A percentile compares a stretch with the other conserved stretches of the same genome.
phyloP scores from a whole-genome alignment of 2,329 filamentous ascomycete genomes.

The Conoideocrella luteorostrata region DNA sequence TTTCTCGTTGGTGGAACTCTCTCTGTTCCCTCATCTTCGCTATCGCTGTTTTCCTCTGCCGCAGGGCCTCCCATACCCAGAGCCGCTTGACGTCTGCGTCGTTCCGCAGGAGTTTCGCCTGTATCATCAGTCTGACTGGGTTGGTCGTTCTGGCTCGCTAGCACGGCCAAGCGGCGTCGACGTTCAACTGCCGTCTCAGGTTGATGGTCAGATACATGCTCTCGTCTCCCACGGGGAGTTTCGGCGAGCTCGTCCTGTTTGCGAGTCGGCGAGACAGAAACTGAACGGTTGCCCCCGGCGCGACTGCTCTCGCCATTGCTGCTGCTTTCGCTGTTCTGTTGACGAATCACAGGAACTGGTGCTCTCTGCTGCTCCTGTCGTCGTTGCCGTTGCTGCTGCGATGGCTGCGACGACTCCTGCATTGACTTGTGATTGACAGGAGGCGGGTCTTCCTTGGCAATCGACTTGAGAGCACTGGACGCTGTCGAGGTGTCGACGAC shows the following conservation, averaged over 20 bases:
- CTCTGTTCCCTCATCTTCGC: constrained; percentile 48
- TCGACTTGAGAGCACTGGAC: constrained; percentile 40
- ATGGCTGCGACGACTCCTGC: constrained; percentile 2
- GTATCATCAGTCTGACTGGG: constrained; percentile 20
- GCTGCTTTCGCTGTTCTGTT: constrained; percentile 12
- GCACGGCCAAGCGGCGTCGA: constrained; percentile 53
- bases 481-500: constrained; percentile 46
- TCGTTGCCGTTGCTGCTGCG: background rate
- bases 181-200: constrained; percentile 67
- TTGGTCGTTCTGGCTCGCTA: constrained; percentile 35
- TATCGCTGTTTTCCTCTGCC: constrained; percentile 44
- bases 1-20: constrained; percentile 45
- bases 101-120: constrained; percentile 67
- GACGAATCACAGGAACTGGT: constrained; percentile 14
- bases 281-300: constrained; percentile 11
- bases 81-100: constrained; percentile 66
- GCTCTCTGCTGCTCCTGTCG: background rate
- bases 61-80: constrained; percentile 49
- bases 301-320: constrained; percentile 14
- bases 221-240: constrained; percentile 3
- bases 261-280: constrained; percentile 15
- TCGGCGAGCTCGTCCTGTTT: constrained; percentile 3
- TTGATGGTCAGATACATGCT: constrained; percentile 11
- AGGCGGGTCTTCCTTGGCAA: constrained; percentile 36
- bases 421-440: constrained; percentile 5